phyloP scores from a whole-genome alignment of 2,329 filamentous ascomycete species.

The Pestalotiopsis sp. region DNA sequence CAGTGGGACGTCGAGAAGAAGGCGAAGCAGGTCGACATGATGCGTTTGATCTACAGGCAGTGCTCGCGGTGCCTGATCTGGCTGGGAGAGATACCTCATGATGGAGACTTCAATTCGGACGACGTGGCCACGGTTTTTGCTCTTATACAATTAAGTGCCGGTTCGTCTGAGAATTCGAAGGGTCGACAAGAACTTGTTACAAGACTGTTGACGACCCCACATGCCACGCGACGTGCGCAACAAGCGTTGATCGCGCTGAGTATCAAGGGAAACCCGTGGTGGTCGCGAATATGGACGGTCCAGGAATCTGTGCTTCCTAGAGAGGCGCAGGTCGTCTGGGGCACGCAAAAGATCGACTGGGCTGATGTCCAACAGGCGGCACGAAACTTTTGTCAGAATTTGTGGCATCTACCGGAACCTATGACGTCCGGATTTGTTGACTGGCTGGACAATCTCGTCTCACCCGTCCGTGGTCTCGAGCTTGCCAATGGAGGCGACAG shows the following conservation, averaged over 20 bases:
- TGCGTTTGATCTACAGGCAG: constrained; percentile 17
- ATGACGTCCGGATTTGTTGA: neutral
- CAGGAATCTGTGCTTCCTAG: neutral
- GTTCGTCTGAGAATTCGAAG: neutral
- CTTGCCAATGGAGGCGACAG: neutral
- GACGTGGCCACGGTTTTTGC: neutral
- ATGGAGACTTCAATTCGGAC: neutral
- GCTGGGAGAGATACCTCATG: neutral
- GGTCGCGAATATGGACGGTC: neutral
- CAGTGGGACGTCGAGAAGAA: constrained; percentile 16
- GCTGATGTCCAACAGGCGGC: neutral
- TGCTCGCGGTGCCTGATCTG: constrained; percentile 1
- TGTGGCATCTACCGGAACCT: neutral
- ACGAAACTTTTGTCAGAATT: neutral
- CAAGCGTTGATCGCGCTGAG: neutral
- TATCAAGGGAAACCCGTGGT: neutral
- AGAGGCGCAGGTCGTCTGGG: neutral
- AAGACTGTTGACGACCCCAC: neutral
- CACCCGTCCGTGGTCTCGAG: neutral
- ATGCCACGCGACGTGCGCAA: neutral
- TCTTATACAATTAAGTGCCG: neutral
- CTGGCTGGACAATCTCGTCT: neutral
- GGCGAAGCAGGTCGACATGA: constrained; percentile 14
- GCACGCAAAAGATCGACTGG: neutral
- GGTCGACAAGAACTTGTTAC: neutral